Conservation (phyloP, 164 flowering plant species). For the Cinnamomum chago region DNA sequence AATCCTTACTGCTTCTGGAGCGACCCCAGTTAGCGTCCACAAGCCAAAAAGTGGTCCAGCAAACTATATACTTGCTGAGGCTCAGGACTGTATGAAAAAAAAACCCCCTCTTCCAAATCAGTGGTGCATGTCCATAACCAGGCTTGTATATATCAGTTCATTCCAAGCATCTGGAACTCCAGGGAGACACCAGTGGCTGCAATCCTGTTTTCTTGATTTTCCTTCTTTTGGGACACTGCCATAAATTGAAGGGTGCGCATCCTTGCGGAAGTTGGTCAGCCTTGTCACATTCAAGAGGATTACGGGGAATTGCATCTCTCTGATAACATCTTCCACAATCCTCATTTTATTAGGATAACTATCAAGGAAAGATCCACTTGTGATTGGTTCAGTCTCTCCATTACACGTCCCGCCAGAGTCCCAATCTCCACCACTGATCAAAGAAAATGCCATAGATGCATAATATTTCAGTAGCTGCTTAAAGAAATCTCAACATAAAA, state of each 20-base stretch:
- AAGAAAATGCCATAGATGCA: neutral
- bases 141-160: slow-evolving; percentile 66
- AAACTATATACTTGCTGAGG: neutral
- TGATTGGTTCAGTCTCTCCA: slow-evolving; percentile 69
- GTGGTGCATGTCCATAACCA: slow-evolving; percentile 21
- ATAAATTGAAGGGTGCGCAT: slow-evolving; percentile 86
- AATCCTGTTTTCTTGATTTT: slow-evolving; percentile 55
- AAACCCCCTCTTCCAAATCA: neutral
- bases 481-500: neutral
- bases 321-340: slow-evolving; percentile 73
- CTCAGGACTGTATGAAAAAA: neutral
- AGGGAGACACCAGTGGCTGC: slow-evolving; percentile 99
- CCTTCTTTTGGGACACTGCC: slow-evolving; percentile 44
- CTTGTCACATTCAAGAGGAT: slow-evolving; percentile 63
- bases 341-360: slow-evolving; percentile 79
- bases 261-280: slow-evolving; percentile 81
- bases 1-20: neutral
- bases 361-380: slow-evolving; percentile 48
- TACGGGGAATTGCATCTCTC: slow-evolving; percentile 52
- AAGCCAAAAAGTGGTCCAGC: too few relatives aligned
- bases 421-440: slow-evolving; percentile 91
- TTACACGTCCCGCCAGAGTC: slow-evolving; percentile 91
- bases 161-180: slow-evolving; percentile 98
- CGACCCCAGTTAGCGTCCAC: neutral
- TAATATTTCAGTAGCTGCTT: neutral